These are phyloP conservation scores for Podila minutissima DNA, from an alignment of 192 early-diverging fungal species.

Conservation along the genomic window DNA sequence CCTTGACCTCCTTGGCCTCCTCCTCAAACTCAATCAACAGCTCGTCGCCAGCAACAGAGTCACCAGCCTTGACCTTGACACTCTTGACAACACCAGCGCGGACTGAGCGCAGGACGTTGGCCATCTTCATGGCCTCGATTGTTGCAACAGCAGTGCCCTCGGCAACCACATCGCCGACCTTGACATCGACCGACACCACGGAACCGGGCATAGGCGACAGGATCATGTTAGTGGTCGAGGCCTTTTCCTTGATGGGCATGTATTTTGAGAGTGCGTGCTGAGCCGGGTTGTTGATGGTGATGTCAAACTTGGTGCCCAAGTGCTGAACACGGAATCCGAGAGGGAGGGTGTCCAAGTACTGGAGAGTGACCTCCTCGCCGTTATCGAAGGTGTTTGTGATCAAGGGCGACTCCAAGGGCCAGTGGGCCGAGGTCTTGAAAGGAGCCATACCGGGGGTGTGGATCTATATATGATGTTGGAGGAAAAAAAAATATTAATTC, in stretches of 20 bases:
- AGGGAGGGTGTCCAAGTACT: constrained; percentile 78
- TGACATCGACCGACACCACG: constrained; percentile 84
- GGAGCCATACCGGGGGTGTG: constrained; percentile 35
- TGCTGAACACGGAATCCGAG: constrained; percentile 86
- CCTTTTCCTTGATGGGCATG: constrained; percentile 82
- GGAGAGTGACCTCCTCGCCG: constrained; percentile 62
- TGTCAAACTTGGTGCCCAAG: constrained; percentile 85
- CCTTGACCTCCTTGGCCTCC: constrained; percentile 32
- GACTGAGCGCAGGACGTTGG: constrained; percentile 87
- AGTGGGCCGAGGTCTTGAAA: constrained; percentile 61
- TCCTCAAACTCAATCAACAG: constrained; percentile 75
- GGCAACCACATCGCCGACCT: constrained; percentile 79
- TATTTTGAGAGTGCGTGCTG: constrained; percentile 74
- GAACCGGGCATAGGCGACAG: constrained; percentile 93
- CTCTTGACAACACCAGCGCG: constrained; percentile 81
- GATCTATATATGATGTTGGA: constrained; percentile 20
- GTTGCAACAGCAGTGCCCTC: constrained; percentile 87
- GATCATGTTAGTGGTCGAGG: constrained; percentile 78
- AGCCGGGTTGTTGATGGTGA: constrained; percentile 64
- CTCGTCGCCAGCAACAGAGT: constrained; percentile 83
- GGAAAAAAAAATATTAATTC: background rate
- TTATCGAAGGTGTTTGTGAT: constrained; percentile 61
- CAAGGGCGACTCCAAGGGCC: constrained; percentile 82
- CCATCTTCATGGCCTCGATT: constrained; percentile 99
- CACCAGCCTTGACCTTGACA: constrained; percentile 76